A percentile compares a stretch with the other conserved stretches of the same genome.
Conservation (phyloP, 805 yeast genomes). For the Blastobotrys attinorum region DNA sequence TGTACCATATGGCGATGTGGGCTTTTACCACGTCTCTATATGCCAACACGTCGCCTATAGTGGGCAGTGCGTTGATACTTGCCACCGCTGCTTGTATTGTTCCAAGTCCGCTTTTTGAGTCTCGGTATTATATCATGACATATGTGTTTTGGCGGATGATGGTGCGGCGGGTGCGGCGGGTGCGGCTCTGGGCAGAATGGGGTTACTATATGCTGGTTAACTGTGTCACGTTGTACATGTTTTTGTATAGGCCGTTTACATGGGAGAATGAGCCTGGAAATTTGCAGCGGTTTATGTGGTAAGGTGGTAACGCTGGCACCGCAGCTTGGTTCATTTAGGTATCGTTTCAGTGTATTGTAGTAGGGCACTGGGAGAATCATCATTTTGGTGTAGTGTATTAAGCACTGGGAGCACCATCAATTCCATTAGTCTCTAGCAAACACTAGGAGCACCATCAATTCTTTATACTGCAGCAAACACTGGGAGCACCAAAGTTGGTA, state of each 20-base stretch:
- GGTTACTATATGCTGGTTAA: slow-evolving; percentile 56
- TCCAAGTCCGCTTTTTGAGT: slow-evolving; percentile 91
- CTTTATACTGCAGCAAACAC: not conserved
- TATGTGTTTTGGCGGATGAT: slow-evolving; percentile 62
- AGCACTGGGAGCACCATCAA: too few species aligned
- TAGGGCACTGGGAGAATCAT: too few species aligned
- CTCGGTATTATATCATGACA: slow-evolving; percentile 85
- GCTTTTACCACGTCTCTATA: slow-evolving; percentile 26
- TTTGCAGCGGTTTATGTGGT: slow-evolving; percentile 87
- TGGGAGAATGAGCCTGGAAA: slow-evolving; percentile 58
- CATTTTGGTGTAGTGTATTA: too few species aligned
- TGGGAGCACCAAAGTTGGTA: too few species aligned
- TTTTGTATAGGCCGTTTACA: slow-evolving; percentile 50
- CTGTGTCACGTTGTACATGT: slow-evolving; percentile 43
- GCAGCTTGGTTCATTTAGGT: too few species aligned
- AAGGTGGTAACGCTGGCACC: slow-evolving; percentile 1
- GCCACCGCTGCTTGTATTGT: slow-evolving; percentile 56
- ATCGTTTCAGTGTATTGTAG: too few species aligned
- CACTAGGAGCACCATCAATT: not conserved
- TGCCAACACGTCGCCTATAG: slow-evolving; percentile 28
- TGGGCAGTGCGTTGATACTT: slow-evolving; percentile 36
- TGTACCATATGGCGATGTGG: slow-evolving; percentile 51
- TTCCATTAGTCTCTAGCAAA: too few species aligned
- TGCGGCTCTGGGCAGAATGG: slow-evolving; percentile 45
- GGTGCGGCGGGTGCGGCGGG: slow-evolving; percentile 18